A percentile compares a stretch with the other conserved stretches of the same genome.
Conservation (phyloP, 768 basidiomycete species). For the Imleria badia region DNA sequence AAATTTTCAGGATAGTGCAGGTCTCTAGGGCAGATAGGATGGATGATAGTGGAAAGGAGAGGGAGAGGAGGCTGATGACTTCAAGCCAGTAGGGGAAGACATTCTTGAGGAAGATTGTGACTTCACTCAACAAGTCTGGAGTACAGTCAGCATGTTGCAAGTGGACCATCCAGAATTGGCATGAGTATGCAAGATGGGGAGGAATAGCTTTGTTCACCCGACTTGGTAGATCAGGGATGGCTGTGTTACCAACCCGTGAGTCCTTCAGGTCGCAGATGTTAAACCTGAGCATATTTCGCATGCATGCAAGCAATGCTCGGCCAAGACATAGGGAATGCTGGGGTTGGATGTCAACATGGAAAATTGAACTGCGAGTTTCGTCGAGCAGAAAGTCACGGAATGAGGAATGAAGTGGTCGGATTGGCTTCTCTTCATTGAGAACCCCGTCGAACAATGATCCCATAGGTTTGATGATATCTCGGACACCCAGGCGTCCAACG, state of each 20-base stretch:
- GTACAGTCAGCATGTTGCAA: not conserved
- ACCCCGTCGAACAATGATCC: not conserved
- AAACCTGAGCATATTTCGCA: too few species aligned
- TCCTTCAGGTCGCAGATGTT: too few species aligned
- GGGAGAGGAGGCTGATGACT: too few species aligned
- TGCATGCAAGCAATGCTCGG: too few species aligned
- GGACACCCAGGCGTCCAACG: not conserved
- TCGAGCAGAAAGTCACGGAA: too few species aligned
- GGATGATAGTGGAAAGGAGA: too few species aligned
- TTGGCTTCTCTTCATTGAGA: too few species aligned
- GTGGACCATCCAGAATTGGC: constrained; percentile 6
- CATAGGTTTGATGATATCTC: not conserved
- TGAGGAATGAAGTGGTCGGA: too few species aligned
- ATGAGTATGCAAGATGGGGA: not conserved
- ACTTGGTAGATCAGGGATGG: not conserved
- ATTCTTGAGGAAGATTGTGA: not conserved
- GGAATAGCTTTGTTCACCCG: not conserved
- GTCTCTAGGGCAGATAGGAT: too few species aligned
- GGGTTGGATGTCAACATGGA: not conserved
- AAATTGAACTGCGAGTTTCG: not conserved
- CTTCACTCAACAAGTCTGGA: not conserved
- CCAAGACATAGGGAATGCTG: not conserved
- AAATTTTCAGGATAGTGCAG: not conserved
- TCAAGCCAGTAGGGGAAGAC: not conserved
- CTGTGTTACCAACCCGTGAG: too few species aligned